These are phyloP conservation scores for Phaeosphaeriaceae sp. DNA, from an alignment of 2,329 filamentous ascomycete genomes.

Conservation along the genomic window DNA sequence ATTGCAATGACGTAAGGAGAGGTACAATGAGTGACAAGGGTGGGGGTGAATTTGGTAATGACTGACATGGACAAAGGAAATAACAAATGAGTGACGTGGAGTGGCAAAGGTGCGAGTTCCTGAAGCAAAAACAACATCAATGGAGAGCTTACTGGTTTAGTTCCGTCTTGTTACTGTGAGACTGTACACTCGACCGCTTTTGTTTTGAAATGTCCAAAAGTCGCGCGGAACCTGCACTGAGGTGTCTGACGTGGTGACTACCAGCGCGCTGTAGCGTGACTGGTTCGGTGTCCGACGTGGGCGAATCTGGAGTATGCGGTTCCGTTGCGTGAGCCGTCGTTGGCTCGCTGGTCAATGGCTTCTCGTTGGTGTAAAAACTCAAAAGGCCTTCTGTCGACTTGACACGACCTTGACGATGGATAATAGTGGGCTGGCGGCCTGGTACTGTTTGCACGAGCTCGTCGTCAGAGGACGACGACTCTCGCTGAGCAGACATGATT, in stretches of 20 bases:
- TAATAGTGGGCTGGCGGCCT: constrained; percentile 68
- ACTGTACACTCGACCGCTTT: constrained; percentile 42
- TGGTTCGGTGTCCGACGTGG: constrained; percentile 40
- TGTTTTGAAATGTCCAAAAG: constrained; percentile 67
- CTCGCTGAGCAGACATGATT: constrained; percentile 24
- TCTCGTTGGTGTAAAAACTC: constrained; percentile 56
- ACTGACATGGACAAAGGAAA: constrained; percentile 47
- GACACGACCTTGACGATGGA: constrained; percentile 66
- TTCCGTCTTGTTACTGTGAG: constrained; percentile 32
- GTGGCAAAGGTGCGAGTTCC: constrained; percentile 37
- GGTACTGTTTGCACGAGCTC: constrained; percentile 61
- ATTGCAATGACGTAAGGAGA: constrained; percentile 32
- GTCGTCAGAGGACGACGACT: constrained; percentile 36
- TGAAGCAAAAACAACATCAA: constrained; percentile 21
- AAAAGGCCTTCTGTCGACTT: constrained; percentile 69
- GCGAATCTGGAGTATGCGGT: constrained; percentile 36
- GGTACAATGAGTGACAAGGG: constrained; percentile 35
- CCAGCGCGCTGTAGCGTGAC: constrained; percentile 67
- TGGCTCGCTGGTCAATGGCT: constrained; percentile 28
- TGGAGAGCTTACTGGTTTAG: constrained; percentile 27
- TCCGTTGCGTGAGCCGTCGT: constrained; percentile 42
- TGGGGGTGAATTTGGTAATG: constrained; percentile 28
- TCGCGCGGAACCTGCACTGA: constrained; percentile 80
- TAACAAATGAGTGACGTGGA: constrained; percentile 43
- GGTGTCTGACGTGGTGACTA: constrained; percentile 71